Conservation (phyloP, 148 eudicot species). For the Fagopyrum homotropicum region DNA sequence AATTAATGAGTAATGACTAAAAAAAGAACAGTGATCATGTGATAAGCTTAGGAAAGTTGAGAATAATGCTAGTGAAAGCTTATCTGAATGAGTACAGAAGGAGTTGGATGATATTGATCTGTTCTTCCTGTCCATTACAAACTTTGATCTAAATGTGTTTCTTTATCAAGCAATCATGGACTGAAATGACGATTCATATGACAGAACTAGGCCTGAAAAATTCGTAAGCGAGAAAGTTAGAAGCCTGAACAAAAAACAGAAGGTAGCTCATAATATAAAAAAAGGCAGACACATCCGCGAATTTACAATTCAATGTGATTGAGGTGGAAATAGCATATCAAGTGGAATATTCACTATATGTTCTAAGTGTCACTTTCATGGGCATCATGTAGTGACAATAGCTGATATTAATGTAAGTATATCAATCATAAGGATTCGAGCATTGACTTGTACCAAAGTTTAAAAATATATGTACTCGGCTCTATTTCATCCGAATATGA, state of each 20-base stretch:
- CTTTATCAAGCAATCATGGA: background rate
- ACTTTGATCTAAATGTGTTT: constrained; percentile 1
- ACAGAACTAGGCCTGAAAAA: background rate
- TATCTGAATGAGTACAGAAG: constrained; percentile 3
- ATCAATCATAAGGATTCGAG: background rate
- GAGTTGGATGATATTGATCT: background rate
- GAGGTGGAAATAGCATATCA: constrained; percentile 4
- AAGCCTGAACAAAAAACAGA: background rate
- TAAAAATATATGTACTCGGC: background rate
- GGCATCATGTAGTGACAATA: background rate
- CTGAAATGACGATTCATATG: background rate
- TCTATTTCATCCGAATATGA: background rate
- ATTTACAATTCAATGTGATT: background rate
- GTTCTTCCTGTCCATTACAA: constrained; percentile 2
- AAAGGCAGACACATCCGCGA: background rate
- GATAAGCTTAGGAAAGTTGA: background rate
- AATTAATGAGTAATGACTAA: background rate
- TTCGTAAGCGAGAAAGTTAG: background rate
- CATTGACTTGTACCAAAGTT: background rate
- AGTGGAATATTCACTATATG: constrained; percentile 5
- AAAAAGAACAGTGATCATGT: background rate
- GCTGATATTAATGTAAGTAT: background rate
- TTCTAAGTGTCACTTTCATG: constrained; percentile 6
- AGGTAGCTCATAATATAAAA: background rate
- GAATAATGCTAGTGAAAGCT: background rate